A percentile compares a stretch with the other conserved stretches of the same genome.
Evolutionary conservation across 768 basidiomycete genomes (phyloP).

Genomic region (Trametes cubensis): DNA sequence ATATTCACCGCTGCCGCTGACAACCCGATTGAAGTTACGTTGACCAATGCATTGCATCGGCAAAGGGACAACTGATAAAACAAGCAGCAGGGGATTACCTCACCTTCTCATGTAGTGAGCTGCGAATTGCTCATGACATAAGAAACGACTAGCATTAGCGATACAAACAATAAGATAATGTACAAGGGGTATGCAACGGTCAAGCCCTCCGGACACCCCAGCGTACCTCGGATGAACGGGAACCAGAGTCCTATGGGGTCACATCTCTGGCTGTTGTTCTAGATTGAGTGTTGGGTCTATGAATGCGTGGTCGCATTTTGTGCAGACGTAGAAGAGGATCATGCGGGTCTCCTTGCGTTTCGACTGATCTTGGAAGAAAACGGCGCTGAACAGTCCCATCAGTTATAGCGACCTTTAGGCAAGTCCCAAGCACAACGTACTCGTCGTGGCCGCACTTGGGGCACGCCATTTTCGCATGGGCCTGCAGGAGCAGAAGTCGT

Average conservation of each 20-base stretch:
- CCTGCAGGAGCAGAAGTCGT: constrained; percentile 45
- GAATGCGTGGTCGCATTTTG: constrained; percentile 77
- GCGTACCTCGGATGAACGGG: neutral
- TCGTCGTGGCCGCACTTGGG: constrained; percentile 82
- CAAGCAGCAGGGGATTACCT: too few relatives aligned
- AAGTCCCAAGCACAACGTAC: constrained; percentile 47
- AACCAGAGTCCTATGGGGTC: neutral
- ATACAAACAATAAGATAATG: neutral
- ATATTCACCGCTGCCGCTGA: neutral
- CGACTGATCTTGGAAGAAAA: constrained; percentile 96
- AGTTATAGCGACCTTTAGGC: neutral
- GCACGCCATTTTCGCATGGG: constrained; percentile 82
- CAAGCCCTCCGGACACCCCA: neutral
- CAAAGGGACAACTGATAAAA: too few relatives aligned
- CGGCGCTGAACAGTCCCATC: constrained; percentile 59
- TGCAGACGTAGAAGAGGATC: constrained; percentile 91
- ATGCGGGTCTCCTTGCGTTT: constrained; percentile 95
- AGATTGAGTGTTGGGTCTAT: constrained; percentile 56
- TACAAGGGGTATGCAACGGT: constrained; percentile 1
- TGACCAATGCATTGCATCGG: too few relatives aligned
- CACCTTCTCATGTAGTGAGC: neutral
- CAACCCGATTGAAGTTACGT: too few relatives aligned
- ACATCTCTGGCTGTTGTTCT: constrained; percentile 26
- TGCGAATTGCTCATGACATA: neutral
- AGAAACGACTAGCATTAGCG: neutral